Evolutionary conservation across 1,284 basidiomycete genomes (phyloP), one percentile per base, ranked within the genome.

Genomic region (Marasmius fiardii): DNA sequence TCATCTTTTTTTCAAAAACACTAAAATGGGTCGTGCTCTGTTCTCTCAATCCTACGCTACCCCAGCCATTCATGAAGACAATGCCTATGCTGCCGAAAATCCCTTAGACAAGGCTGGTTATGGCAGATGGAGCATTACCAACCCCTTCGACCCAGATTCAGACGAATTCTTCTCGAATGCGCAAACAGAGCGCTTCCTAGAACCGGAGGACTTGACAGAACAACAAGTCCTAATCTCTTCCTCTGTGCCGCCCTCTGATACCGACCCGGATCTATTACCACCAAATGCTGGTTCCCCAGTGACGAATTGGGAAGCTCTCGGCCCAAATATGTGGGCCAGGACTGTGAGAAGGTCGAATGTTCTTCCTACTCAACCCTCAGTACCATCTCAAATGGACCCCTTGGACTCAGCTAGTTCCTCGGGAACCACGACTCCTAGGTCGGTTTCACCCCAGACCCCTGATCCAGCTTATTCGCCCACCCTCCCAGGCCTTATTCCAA

Each of bases 81-180:
- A 66, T 26, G 61, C 61, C 37, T 24, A 44, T 24, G 11, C 21
- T 7, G 11, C 70, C 70, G 31, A 60, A 61, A 50, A 62, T 70
- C 51, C 67, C 18, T 12, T 31, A 12, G 24, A 48, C 16, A 48
- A 48, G 18, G 24, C 45, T 8, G 45, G 28, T 70, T 83, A 74
- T 73, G 73, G 81, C 66, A 82, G 72, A 67, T 90, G 87, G 87
- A 80, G 82, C 58, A 72, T 76, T 60, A 77, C 75, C 68, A 86
- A 88, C 66, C 72, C 80, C 5, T 90, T 90, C 66, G 88, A 90
- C 69, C 88, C 88, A n/a, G 88, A 90, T 68, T 82, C 86, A 12
- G 88, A 90, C 61, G 88, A 88, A 60, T 90, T 90, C 68, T 87
- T 86, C 65, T 75, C 78, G 58, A 74, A 83, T 58, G 84, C 85